Percentiles rank a stretch among this genome's conserved stretches.
Conservation (phyloP, 1,284 basidiomycete species). For the Sporisorium graminicola region DNA sequence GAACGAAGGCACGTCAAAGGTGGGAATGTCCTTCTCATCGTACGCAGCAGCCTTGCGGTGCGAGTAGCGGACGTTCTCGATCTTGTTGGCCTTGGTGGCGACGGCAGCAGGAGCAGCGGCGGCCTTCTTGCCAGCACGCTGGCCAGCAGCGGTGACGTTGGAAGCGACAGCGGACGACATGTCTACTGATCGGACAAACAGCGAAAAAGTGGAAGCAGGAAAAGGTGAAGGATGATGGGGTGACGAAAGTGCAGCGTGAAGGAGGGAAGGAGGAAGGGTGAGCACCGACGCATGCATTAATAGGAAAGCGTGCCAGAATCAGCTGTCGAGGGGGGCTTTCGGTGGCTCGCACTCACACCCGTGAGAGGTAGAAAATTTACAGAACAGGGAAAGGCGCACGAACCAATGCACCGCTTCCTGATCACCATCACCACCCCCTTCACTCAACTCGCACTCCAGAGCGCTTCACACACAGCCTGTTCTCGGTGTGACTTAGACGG, state of each 20-base stretch:
- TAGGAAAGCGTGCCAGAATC: conserved; percentile 13
- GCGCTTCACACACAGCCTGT: not conserved
- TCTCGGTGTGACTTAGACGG: not conserved
- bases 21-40: conserved; percentile 64
- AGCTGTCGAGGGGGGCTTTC: not conserved
- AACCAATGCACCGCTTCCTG: conserved; percentile 1
- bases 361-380: not conserved
- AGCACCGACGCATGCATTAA: not conserved
- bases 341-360: not conserved
- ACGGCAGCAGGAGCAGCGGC: conserved; percentile 17
- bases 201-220: not conserved
- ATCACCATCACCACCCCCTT: not conserved
- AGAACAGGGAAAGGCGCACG: not conserved
- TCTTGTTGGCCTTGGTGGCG: conserved; percentile 42
- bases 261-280: not conserved
- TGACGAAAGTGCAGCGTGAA: conserved; percentile 16
- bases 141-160: conserved; percentile 52
- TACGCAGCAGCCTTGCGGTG: conserved; percentile 61
- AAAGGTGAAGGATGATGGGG: not conserved
- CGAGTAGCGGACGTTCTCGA: conserved; percentile 52
- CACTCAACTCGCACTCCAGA: not conserved
- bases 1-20: conserved; percentile 81
- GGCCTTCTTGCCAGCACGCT: conserved; percentile 53
- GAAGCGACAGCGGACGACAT: conserved; percentile 57
- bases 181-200: conserved; percentile 4